Evolutionary conservation across 176 grass and related monocot genomes (phyloP), one percentile per base, ranked within the genome.

Genomic region (Avena atlantica): DNA sequence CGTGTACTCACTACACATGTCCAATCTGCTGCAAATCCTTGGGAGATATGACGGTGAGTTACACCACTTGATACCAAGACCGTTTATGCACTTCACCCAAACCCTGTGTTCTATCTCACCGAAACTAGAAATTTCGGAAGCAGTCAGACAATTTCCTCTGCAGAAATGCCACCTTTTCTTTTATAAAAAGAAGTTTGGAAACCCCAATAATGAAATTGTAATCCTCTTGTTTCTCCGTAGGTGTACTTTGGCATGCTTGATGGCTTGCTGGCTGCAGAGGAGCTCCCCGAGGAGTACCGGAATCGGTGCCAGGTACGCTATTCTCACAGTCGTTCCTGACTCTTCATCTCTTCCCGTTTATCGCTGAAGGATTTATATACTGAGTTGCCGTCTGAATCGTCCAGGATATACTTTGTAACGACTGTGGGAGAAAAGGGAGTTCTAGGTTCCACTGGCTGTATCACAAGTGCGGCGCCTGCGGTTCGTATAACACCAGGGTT

Each of bases 201-300:
- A 6, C 5, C 40, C 40, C 40, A 72, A 71, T 2, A 11, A 78
- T 24, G 20, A 55, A 74, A 8, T 61, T 73, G 45, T 16, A 17
- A 42, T 36, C 9, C 1, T 78, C 81, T 64, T 2, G 4, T 40
- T 29, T 29, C 2, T 29, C 27, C 73, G 58, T 55, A 98, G 95
- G 95, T 98, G 57, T 98, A 98, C 76, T 98, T 98, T 78, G 95
- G 95, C 34, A 98, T 98, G 95, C 93, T 98, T 65, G 95, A 98
- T 37, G 93, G 86, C 66, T 90, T 98, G 81, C 87, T 98, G 65
- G 86, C 93, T 52, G 85, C 95, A 31, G 95, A 98, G 57, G 83
- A 70, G 56, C 95, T 98, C 74, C 95, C 95, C 1, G 95, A 93
- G 83, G 95, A 98, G 69, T 98, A 98, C 73, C 69, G 69, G 48